Conservation (phyloP, 2,329 filamentous ascomycete species). For the Colletotrichum sp. region DNA sequence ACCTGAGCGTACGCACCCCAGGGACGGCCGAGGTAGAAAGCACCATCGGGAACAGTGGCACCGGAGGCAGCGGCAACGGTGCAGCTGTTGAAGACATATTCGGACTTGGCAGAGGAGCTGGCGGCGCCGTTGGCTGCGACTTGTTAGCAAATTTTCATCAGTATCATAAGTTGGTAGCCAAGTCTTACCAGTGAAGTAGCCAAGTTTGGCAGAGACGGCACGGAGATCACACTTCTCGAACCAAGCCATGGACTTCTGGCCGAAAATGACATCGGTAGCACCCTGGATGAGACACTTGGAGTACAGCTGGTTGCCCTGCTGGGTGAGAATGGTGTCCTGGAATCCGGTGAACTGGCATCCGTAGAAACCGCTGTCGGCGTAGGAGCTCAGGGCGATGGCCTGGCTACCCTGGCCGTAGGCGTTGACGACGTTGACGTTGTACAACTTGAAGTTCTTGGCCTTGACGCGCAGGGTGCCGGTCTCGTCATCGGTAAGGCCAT, state of each 20-base stretch:
- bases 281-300: constrained; percentile 47
- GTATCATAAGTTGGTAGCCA: not conserved
- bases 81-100: constrained; percentile 53
- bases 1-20: constrained; percentile 53
- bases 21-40: constrained; percentile 53
- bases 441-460: constrained; percentile 57
- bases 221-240: constrained; percentile 48
- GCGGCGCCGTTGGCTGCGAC: constrained; percentile 45
- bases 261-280: constrained; percentile 57
- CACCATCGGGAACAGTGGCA: constrained; percentile 38
- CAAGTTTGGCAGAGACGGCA: constrained; percentile 36
- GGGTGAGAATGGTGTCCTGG: constrained; percentile 55
- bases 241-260: constrained; percentile 46
- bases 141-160: not conserved
- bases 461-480: constrained; percentile 54
- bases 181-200: constrained; percentile 46
- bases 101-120: constrained; percentile 34
- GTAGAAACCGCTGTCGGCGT: constrained; percentile 51
- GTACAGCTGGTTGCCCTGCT: constrained; percentile 53
- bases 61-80: constrained; percentile 43
- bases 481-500: constrained; percentile 56
- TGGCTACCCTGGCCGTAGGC: constrained; percentile 52
- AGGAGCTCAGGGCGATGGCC: constrained; percentile 51
- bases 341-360: constrained; percentile 50
- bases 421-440: constrained; percentile 64